Evolutionary conservation across 768 basidiomycete genomes (phyloP), one percentile per base, ranked within the genome.

Genomic region (Auricularia cornea): DNA sequence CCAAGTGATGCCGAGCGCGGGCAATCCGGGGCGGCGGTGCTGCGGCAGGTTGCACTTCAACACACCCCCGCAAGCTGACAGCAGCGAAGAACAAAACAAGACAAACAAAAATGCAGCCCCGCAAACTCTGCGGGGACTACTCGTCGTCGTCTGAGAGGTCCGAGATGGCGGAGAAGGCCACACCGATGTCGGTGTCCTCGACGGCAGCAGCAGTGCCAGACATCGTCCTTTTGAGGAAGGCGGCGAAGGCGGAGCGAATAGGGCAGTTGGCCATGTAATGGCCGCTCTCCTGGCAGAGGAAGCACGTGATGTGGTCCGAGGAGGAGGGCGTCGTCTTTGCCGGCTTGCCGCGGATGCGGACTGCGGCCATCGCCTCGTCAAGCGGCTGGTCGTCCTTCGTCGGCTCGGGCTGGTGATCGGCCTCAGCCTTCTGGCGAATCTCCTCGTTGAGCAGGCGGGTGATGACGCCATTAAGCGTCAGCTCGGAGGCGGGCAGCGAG

Each of bases 381-480:
- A 35, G 14, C 11, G 38, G 38, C 18, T 40, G 38, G 8, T 40
- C 38, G 18, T 8, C 38, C 8, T 8, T 48, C 5, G 44, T 23
- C 18, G 44, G 18, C 8, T 8, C 44, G 23, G 18, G 18, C 23
- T 18, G 12, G 5, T 18, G 11, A 20, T 5, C 44, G 44, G 44
- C 11, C 10, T 8, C 18, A 18, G 44, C 12, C 44, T 48, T 8
- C 44, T 68, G 70, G 38, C 65, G 70, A 10, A 62, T 65, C 62
- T 77, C 73, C 52, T 76, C 71, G 56, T 77, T 75, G n/a, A 77
- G 64, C 8, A 77, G 59, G 11, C 70, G 67, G 3, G 67, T 60
- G 28, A 75, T 67, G 54, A 75, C 72, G 57, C 68, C 59, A 2
- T 73, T 61, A 48, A 76, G 60, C 0, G 70, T 71, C 33, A 75